Evolutionary conservation across 768 basidiomycete species (phyloP), one percentile per base, ranked within the genome.

Genomic region (Collybia nuda): DNA sequence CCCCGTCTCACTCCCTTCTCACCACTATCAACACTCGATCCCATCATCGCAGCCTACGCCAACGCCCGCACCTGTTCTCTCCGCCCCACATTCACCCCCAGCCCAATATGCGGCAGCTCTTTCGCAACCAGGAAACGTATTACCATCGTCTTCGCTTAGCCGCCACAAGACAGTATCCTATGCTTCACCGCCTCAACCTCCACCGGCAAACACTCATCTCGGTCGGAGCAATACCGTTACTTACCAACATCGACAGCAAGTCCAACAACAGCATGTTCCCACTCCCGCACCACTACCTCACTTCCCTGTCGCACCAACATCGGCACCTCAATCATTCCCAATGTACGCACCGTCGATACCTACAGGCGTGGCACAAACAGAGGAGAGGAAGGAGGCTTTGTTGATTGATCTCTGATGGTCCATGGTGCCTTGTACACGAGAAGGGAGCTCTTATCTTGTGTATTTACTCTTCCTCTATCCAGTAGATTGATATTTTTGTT

Each of bases 291-390:
- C 74, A 48, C 59, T 88, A 5, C 80, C 86, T 0, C 75, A 77
- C 45, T 88, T 90, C 66, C 88, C 88, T 1, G 71, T 70, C 23
- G 87, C 71, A 5, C 88, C 88, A 5, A 86, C 84, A 3, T 69
- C 70, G 11, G 64, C 72, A 6, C 85, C 88, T 1, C 81, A 84
- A 60, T 46, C 71, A 5, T 81, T 77, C 62, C 65, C 78, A 22
- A 55, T 75, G 62, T 82, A 84, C 57, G 70, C 65, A n/a, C 64
- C 79, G 4, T 70, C 82, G 15, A 70, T 70, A 40, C 74, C 80
- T 3, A 63, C 70, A 35, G 76, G 70, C 5, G 63, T 79, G n/a
- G 71, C 73, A 32, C 79, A 80, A 42, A 75, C 78, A 52, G 84
- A 86, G 53, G 79, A 86, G 61, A 80, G 85, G 68, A 87, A 89